Evolutionary conservation across 2,329 filamentous ascomycete species (phyloP), one percentile per base, ranked within the genome.

Genomic region (Geosmithia putterillii): DNA sequence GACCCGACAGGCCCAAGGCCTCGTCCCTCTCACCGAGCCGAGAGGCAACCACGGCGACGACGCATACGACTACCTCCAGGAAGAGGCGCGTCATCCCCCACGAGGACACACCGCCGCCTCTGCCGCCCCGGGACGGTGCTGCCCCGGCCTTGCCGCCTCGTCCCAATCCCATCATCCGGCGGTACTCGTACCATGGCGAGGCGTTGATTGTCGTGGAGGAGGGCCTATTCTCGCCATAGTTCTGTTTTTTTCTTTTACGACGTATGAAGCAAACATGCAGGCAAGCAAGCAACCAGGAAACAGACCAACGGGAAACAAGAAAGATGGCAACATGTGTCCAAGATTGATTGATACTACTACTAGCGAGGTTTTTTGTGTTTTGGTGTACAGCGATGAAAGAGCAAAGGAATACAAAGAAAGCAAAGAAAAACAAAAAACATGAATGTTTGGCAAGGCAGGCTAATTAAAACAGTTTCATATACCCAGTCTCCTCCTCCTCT

Each of bases 181-280:
- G n/a, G n/a, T 32, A 3, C 28, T 7, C 28, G 28, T 32, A 32
- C 10, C 28, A 32, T 32, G 28, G 28, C 28, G 28, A 32, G 15
- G 28, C 28, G 4, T 47, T 57, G 20, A 54, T 61, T 25, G 49
- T 57, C 10, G 50, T 58, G 37, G 51, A 59, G 45, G 55, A 57
- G 28, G 28, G 28, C 28, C 15, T 32, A 12, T 32, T 32, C 10
- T 7, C 28, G 15, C 28, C 10, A 4, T 32, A 32, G 28, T 32
- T 3, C 15, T 32, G 10, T 10, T 25, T 25, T 25, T 25, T 25
- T 25, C 23, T 25, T 25, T 25, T n/a, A n/a, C n/a, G n/a, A n/a
- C n/a, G n/a, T n/a, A n/a, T n/a, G n/a, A n/a, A n/a, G n/a, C n/a
- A n/a, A n/a, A n/a, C n/a, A n/a, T n/a, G n/a, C n/a, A n/a, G n/a